Evolutionary conservation across 352 stramenopile species (phyloP), one percentile per base, ranked within the genome.

Genomic region (Phytopythium ostracodes): DNA sequence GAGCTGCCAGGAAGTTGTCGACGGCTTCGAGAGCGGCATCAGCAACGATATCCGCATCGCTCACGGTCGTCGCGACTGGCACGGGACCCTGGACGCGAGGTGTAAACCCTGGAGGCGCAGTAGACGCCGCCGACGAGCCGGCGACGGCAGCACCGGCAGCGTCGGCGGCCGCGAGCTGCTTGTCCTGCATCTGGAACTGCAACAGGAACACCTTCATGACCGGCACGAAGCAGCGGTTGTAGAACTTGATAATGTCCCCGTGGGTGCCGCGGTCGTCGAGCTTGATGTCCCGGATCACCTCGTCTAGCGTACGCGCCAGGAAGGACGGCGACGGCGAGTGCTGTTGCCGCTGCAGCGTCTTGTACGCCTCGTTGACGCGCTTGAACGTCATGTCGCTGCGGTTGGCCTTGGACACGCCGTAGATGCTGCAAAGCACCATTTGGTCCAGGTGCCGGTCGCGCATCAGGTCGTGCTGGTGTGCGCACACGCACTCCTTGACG

Each of bases 211-310:
- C 70, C 62, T 96, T 96, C 84, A 96, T 91, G 1, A 77, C 72
- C 4, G 81, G 73, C 62, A 94, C 90, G 62, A 81, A 94, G 66
- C 82, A 92, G 14, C 81, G 73, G 58, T 94, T 96, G 74, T 96
- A 96, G 56, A 94, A 96, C 71, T 92, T 94, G 71, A 96, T 94
- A 60, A 96, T 91, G 57, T 96, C 84, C 35, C 87, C 87, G n/a
- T 73, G 72, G 8, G 73, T 74, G 43, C 82, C 70, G 22, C 72
- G 53, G 42, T 75, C 66, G 38, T 93, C 83, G 9, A 94, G 65
- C 55, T 87, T 85, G 61, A 95, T 92, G 29, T 81, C 78, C n/a
- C 85, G 76, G 14, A 91, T 91, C n/a, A 92, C 68, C 36, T 87
- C 80, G 54, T 87, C 77, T 20, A 70, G 75, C 50, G 70, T 82